Percentiles rank a stretch among this genome's conserved stretches.
phyloP scores from a whole-genome alignment of 2,329 filamentous ascomycete genomes.

The Colletotrichum magnum region DNA sequence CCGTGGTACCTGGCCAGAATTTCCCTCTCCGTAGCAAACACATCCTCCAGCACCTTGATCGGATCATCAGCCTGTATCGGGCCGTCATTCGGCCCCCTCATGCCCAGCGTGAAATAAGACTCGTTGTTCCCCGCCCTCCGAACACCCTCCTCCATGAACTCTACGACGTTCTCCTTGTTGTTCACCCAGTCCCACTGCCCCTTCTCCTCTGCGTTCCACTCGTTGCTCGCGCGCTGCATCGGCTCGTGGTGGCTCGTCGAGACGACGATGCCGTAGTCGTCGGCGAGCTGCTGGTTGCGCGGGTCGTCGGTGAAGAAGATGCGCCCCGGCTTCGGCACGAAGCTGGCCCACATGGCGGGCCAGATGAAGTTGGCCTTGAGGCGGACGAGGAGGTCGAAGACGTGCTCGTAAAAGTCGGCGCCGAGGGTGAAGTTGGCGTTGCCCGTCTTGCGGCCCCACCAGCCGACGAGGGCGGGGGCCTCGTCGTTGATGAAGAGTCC shows the following conservation, averaged over 20 bases:
- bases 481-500: slow-evolving; percentile 75
- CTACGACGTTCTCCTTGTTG: slow-evolving; percentile 74
- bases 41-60: slow-evolving; percentile 68
- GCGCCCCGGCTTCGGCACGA: slow-evolving; percentile 67
- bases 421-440: slow-evolving; percentile 44
- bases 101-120: slow-evolving; percentile 76
- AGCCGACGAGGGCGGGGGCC: slow-evolving; percentile 46
- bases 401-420: slow-evolving; percentile 72
- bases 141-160: slow-evolving; percentile 74
- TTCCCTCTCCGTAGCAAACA: slow-evolving; percentile 72
- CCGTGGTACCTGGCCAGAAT: slow-evolving; percentile 70
- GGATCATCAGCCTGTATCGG: slow-evolving; percentile 67
- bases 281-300: slow-evolving; percentile 74
- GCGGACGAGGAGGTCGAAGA: slow-evolving; percentile 78
- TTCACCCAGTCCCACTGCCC: slow-evolving; percentile 76
- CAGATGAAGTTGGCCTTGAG: slow-evolving; percentile 79
- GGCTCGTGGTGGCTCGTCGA: slow-evolving; percentile 80
- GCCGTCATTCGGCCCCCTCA: slow-evolving; percentile 76
- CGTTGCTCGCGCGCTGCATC: slow-evolving; percentile 70
- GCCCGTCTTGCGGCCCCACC: slow-evolving; percentile 29
- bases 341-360: slow-evolving; percentile 62
- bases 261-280: slow-evolving; percentile 78
- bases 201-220: slow-evolving; percentile 62
- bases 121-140: slow-evolving; percentile 65
- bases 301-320: slow-evolving; percentile 80